Conservation (phyloP, 2,329 filamentous ascomycete genomes). For the Sarocladium strictum region DNA sequence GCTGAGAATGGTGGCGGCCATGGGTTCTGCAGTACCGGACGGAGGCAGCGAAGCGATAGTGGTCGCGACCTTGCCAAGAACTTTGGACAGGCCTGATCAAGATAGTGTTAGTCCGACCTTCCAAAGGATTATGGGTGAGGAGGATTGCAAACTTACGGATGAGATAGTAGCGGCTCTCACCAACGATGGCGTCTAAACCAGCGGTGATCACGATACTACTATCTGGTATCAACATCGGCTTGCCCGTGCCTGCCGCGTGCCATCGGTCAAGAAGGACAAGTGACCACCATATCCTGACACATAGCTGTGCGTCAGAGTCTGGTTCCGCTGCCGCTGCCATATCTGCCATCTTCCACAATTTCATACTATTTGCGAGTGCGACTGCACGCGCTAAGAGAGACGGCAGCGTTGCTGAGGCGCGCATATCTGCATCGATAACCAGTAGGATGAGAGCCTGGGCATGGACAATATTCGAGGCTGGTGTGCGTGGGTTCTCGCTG, state of each 20-base stretch:
- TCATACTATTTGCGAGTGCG: slow-evolving; percentile 59
- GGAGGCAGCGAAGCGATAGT: slow-evolving; percentile 31
- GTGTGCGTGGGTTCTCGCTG: slow-evolving; percentile 29
- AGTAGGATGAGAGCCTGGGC: slow-evolving; percentile 63
- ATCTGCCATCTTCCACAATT: slow-evolving; percentile 39
- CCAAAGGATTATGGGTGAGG: slow-evolving; percentile 12
- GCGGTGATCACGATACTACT: slow-evolving; percentile 53
- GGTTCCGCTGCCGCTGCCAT: slow-evolving; percentile 44
- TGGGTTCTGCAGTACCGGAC: slow-evolving; percentile 19
- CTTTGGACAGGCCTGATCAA: slow-evolving; percentile 45
- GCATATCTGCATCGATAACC: slow-evolving; percentile 56
- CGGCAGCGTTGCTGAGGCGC: slow-evolving; percentile 38
- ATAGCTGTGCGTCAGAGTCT: slow-evolving; percentile 57
- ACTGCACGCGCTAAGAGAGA: slow-evolving; percentile 60
- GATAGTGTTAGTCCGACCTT: background rate
- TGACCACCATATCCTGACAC: slow-evolving; percentile 64
- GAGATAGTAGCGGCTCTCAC: slow-evolving; percentile 58
- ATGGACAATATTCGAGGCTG: slow-evolving; percentile 47
- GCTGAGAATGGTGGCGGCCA: slow-evolving; percentile 19
- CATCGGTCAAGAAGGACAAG: slow-evolving; percentile 67
- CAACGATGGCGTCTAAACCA: slow-evolving; percentile 54
- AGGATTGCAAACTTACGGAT: slow-evolving; percentile 48
- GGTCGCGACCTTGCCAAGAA: slow-evolving; percentile 38
- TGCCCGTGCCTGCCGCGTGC: slow-evolving; percentile 63
- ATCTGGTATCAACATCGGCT: slow-evolving; percentile 57